A percentile compares a stretch with the other conserved stretches of the same genome.
Conservation (phyloP, 2,329 filamentous ascomycete genomes). For the Aureobasidium sp. region DNA sequence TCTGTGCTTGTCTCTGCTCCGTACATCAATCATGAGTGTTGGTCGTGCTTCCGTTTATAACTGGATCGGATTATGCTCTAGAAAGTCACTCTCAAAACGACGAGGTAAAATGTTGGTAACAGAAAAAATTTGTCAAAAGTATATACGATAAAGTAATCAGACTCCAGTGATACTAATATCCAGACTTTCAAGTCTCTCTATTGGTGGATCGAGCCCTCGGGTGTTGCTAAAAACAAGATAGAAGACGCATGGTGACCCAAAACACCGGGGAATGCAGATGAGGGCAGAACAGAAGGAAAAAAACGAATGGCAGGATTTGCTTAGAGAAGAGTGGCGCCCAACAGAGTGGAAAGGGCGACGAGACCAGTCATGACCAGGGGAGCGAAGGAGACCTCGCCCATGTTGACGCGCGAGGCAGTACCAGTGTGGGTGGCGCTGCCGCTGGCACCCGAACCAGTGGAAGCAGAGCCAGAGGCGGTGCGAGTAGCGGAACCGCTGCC, state of each 20-base stretch:
- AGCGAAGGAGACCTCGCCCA: conserved; percentile 43
- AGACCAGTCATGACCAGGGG: conserved; percentile 47
- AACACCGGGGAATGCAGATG: conserved; percentile 8
- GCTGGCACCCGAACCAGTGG: conserved; percentile 23
- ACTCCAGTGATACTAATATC: not conserved
- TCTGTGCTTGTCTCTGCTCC: too few relatives aligned
- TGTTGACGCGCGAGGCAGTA: conserved; percentile 27
- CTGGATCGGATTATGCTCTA: not conserved
- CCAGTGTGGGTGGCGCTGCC: conserved; percentile 9
- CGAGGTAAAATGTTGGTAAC: not conserved
- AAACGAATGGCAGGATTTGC: not conserved
- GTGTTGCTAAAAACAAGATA: not conserved
- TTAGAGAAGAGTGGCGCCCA: conserved; percentile 45
- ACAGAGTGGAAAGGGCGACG: conserved; percentile 46
- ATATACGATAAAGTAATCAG: not conserved
- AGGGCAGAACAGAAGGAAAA: not conserved
- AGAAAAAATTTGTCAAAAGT: not conserved
- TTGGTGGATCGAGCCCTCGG: not conserved
- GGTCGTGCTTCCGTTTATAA: too few relatives aligned
- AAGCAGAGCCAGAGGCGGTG: conserved; percentile 25
- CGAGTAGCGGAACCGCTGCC: conserved; percentile 43
- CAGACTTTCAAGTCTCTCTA: not conserved
- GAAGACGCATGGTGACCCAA: not conserved
- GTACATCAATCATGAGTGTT: too few relatives aligned
- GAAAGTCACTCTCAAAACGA: not conserved